phyloP scores from a whole-genome alignment of 441 rosid genomes.

The Gossypium gossypioides region DNA sequence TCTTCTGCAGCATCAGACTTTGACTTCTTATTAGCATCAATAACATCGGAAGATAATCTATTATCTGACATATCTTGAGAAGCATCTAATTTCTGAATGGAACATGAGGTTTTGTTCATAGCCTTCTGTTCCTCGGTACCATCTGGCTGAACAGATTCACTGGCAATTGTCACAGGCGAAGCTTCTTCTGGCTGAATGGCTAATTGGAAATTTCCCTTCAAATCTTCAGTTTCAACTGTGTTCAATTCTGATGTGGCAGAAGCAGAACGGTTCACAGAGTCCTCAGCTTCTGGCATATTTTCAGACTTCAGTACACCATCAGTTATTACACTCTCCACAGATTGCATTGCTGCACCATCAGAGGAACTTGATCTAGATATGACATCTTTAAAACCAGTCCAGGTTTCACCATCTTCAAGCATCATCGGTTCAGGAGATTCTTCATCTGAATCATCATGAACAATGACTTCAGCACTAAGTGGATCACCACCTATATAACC shows the following conservation, averaged over 20 bases:
- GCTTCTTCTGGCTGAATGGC: conserved; percentile 27
- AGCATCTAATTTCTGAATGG: conserved; percentile 22
- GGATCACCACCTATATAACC: conserved; percentile 99
- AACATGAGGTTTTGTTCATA: conserved; percentile 21
- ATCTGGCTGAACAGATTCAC: conserved; percentile 31
- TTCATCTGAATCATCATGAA: conserved; percentile 96
- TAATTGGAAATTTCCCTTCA: conserved; percentile 21
- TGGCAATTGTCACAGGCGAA: conserved; percentile 20
- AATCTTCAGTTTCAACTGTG: conserved; percentile 27
- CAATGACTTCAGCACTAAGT: conserved; percentile 55
- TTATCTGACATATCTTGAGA: conserved; percentile 18
- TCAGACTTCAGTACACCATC: conserved; percentile 20
- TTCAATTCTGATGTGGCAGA: conserved; percentile 24
- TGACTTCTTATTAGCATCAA: conserved; percentile 30
- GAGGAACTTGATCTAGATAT: conserved; percentile 24
- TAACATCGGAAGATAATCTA: conserved; percentile 32
- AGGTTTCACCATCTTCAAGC: conserved; percentile 41
- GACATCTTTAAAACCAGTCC: conserved; percentile 16
- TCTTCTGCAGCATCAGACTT: conserved; percentile 39
- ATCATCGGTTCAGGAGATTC: conserved; percentile 90
- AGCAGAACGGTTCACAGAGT: conserved; percentile 26
- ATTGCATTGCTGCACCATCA: conserved; percentile 26
- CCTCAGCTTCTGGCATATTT: conserved; percentile 24
- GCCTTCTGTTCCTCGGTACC: conserved; percentile 33
- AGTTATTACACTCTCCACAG: conserved; percentile 22